A percentile compares a stretch with the other conserved stretches of the same genome.
Evolutionary conservation across 768 basidiomycete genomes (phyloP).

Genomic region (Termitomyces sp.): DNA sequence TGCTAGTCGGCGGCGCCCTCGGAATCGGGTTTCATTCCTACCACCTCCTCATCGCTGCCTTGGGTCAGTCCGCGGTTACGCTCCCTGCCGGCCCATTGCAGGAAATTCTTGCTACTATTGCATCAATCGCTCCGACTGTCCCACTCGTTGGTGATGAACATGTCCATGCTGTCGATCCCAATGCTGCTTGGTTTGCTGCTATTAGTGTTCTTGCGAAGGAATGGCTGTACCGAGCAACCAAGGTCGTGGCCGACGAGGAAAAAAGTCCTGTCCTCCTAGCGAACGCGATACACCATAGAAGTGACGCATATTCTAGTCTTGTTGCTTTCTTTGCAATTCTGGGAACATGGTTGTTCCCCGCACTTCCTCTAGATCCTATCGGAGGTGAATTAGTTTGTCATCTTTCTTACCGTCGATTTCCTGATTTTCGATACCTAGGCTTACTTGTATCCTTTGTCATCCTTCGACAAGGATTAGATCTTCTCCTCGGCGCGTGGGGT

Average conservation of each 20-base stretch:
- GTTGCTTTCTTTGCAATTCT: slow-evolving; percentile 92
- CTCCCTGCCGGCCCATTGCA: slow-evolving; percentile 61
- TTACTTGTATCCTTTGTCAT: slow-evolving; percentile 89
- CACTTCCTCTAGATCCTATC: slow-evolving; percentile 87
- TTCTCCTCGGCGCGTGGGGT: slow-evolving; percentile 65
- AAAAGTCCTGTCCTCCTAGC: slow-evolving; percentile 87
- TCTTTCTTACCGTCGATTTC: background rate
- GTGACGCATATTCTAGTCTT: slow-evolving; percentile 89
- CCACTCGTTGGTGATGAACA: slow-evolving; percentile 52
- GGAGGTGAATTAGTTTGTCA: slow-evolving; percentile 54
- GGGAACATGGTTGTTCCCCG: slow-evolving; percentile 81
- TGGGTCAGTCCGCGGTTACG: slow-evolving; percentile 58
- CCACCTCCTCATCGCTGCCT: slow-evolving; percentile 69
- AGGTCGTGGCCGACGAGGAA: slow-evolving; percentile 86
- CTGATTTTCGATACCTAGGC: slow-evolving; percentile 34
- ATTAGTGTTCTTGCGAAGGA: slow-evolving; percentile 81
- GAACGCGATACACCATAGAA: slow-evolving; percentile 98
- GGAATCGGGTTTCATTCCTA: slow-evolving; percentile 91
- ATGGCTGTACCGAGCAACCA: slow-evolving; percentile 87
- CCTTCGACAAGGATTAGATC: slow-evolving; percentile 64
- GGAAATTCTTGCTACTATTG: slow-evolving; percentile 52
- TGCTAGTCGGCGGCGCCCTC: slow-evolving; percentile 78
- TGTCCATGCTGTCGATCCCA: slow-evolving; percentile 70
- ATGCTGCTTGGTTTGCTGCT: slow-evolving; percentile 96
- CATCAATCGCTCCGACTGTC: slow-evolving; percentile 48